These are phyloP conservation scores for Amoeboaphelidium protococcarum DNA, from an alignment of 371 early-diverging fungal species.

Conservation along the genomic window DNA sequence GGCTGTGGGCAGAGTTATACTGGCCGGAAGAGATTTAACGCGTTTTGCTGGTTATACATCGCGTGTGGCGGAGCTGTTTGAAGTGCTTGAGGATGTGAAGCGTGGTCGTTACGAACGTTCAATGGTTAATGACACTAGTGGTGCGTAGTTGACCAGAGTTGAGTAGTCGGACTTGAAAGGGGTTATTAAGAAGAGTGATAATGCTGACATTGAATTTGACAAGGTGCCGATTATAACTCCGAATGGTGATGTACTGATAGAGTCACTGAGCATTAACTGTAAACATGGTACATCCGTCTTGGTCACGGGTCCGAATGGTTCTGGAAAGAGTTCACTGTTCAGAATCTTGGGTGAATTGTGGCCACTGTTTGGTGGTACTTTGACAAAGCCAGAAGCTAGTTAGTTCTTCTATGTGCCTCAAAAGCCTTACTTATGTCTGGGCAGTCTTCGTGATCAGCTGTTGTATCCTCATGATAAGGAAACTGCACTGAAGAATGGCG, in stretches of 20 bases:
- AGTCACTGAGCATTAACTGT: not conserved
- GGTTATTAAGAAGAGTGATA: not conserved
- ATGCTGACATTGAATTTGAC: not conserved
- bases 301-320: constrained; percentile 74
- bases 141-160: not conserved
- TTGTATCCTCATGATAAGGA: constrained; percentile 62
- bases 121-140: not conserved
- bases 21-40: constrained; percentile 17
- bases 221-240: not conserved
- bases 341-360: not conserved
- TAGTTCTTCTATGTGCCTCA: constrained; percentile 69
- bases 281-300: not conserved
- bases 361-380: not conserved
- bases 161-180: not conserved
- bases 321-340: constrained; percentile 68
- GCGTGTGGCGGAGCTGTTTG: not conserved
- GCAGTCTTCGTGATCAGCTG: constrained; percentile 49
- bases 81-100: constrained; percentile 1
- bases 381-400: constrained; percentile 7
- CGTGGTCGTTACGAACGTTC: not conserved
- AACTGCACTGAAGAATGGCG: constrained; percentile 38
- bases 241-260: not conserved
- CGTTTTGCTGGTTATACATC: constrained; percentile 18
- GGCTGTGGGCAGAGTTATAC: constrained; percentile 53
- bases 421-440: constrained; percentile 58